Percentiles rank a stretch among this genome's conserved stretches.
Conservation (phyloP, 495 filamentous ascomycete species). For the Neurospora sp. region DNA sequence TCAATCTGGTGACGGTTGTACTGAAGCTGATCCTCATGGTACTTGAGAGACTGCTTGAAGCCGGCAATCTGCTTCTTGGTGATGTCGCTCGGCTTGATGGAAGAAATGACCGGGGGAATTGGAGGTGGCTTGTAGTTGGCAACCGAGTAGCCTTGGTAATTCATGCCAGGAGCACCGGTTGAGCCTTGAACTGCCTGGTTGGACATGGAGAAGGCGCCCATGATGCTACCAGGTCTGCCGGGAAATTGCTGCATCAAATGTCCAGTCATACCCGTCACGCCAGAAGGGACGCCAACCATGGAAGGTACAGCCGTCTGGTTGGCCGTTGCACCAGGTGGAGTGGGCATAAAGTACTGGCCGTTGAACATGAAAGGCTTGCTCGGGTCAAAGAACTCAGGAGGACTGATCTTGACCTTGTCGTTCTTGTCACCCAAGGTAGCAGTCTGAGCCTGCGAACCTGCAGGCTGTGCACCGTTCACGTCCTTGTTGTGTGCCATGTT, state of each 20-base stretch:
- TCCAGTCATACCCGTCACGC: constrained; percentile 3
- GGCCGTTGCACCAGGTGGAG: constrained; percentile 12
- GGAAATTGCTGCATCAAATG: constrained; percentile 15
- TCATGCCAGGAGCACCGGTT: not conserved
- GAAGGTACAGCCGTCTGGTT: constrained; percentile 14
- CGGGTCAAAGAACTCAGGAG: constrained; percentile 35
- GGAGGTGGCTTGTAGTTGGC: constrained; percentile 16
- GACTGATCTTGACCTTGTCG: constrained; percentile 30
- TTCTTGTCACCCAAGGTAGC: constrained; percentile 23
- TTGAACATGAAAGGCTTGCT: constrained; percentile 38
- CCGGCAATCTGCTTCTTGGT: constrained; percentile 36
- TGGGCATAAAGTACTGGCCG: constrained; percentile 38
- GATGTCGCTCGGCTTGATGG: constrained; percentile 38
- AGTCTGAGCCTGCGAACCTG: constrained; percentile 15
- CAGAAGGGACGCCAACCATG: constrained; percentile 15
- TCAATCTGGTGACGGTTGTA: constrained; percentile 43
- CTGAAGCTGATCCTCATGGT: constrained; percentile 36
- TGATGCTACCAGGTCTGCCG: constrained; percentile 9
- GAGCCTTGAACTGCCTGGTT: constrained; percentile 1
- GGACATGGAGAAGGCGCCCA: constrained; percentile 3
- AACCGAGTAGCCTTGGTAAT: constrained; percentile 9
- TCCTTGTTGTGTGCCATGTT: constrained; percentile 5
- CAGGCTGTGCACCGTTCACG: constrained; percentile 14
- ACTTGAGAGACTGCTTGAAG: constrained; percentile 36
- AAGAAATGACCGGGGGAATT: constrained; percentile 27